Evolutionary conservation across 1,284 basidiomycete genomes (phyloP).

Genomic region (Anthracocystis walkeri): DNA sequence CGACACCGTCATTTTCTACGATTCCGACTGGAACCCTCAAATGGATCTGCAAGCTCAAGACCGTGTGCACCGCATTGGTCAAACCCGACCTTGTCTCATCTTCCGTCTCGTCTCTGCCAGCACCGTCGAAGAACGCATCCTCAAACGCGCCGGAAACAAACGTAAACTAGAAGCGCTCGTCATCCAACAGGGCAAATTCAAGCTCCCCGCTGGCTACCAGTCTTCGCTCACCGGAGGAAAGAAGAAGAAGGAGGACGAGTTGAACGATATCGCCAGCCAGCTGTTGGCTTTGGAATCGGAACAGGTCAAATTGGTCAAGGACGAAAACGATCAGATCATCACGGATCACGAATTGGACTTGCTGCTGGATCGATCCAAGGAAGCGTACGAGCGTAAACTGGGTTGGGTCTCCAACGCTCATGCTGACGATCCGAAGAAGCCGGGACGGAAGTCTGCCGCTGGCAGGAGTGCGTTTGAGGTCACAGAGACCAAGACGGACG

Average conservation of each 20-base stretch:
- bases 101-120: constrained; percentile 81
- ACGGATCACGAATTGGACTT: constrained; percentile 81
- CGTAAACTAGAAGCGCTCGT: constrained; percentile 91
- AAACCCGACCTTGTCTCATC: constrained; percentile 77
- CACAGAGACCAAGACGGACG: constrained; percentile 79
- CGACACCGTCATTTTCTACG: constrained; percentile 78
- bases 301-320: constrained; percentile 83
- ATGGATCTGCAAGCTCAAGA: constrained; percentile 97
- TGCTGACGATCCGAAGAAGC: constrained; percentile 18
- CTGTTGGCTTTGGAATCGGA: constrained; percentile 85
- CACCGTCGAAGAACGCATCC: constrained; percentile 90
- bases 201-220: constrained; percentile 31
- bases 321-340: constrained; percentile 81
- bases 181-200: constrained; percentile 82
- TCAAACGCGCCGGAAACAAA: constrained; percentile 87
- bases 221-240: constrained; percentile 72
- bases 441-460: constrained; percentile 12
- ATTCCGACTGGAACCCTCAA: constrained; percentile 92
- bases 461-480: constrained; percentile 80
- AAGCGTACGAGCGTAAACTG: constrained; percentile 81
- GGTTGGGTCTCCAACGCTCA: constrained; percentile 75
- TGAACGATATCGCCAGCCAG: constrained; percentile 76
- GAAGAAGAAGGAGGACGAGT: constrained; percentile 42
- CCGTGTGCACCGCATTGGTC: constrained; percentile 93
- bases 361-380: constrained; percentile 83